Conservation (phyloP, 2,329 filamentous ascomycete species). For the Aspergillus sp. region DNA sequence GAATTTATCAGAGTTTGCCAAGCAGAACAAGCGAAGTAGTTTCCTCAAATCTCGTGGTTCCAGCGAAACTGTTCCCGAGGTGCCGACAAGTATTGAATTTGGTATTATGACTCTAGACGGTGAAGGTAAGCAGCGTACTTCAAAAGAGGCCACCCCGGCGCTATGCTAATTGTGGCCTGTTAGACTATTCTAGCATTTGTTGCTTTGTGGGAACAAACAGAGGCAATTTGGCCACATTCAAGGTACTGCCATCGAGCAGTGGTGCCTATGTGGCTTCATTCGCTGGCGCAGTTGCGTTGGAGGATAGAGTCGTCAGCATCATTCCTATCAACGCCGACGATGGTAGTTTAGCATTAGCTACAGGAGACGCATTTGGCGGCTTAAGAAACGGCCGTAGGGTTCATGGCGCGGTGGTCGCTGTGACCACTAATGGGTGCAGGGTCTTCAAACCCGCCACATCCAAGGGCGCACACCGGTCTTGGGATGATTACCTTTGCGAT, state of each 20-base stretch:
- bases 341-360: conserved; percentile 74
- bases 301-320: conserved; percentile 72
- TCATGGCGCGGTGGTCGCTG: conserved; percentile 77
- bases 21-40: conserved; percentile 72
- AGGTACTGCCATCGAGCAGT: conserved; percentile 71
- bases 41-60: conserved; percentile 60
- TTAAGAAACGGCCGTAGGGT: conserved; percentile 73
- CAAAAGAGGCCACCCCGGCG: background rate
- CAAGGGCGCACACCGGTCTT: conserved; percentile 90
- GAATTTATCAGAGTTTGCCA: conserved; percentile 70
- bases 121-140: conserved; percentile 56
- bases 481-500: conserved; percentile 80
- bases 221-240: conserved; percentile 85
- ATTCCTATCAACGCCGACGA: conserved; percentile 76
- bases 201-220: conserved; percentile 87
- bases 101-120: conserved; percentile 89
- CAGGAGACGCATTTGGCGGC: conserved; percentile 70
- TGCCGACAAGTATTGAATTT: conserved; percentile 81
- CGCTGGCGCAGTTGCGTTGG: conserved; percentile 66
- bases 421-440: conserved; percentile 71
- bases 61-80: conserved; percentile 60
- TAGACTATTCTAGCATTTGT: conserved; percentile 86
- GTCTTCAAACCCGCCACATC: conserved; percentile 81
- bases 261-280: conserved; percentile 71
- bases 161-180: conserved; percentile 23